Percentiles rank a stretch among this genome's conserved stretches.
These are phyloP conservation scores for Saitozyma podzolica DNA, from an alignment of 768 basidiomycete genomes.

Conservation along the genomic window DNA sequence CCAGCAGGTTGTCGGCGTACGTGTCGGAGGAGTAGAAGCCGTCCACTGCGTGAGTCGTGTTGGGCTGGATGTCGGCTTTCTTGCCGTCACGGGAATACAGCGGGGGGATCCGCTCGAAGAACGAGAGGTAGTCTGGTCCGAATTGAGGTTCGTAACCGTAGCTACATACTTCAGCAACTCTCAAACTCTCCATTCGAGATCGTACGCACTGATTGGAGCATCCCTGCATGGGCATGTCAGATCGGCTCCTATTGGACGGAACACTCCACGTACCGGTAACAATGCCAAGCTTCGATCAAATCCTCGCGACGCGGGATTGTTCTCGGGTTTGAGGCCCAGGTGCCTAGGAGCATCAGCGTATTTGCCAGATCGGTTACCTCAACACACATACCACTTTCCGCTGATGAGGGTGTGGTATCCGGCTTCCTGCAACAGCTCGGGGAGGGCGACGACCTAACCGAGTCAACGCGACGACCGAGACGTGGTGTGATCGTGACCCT, in stretches of 20 bases:
- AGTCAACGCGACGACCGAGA: not conserved
- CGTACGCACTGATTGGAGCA: no score
- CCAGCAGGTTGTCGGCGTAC: slow-evolving; percentile 13
- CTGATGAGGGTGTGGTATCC: slow-evolving; percentile 22
- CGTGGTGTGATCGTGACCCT: no score
- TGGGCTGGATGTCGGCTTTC: slow-evolving; percentile 3
- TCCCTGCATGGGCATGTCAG: no score
- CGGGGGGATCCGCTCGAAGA: slow-evolving; percentile 3
- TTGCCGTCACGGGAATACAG: slow-evolving; percentile 12
- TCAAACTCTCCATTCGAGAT: no score
- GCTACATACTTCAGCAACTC: no score
- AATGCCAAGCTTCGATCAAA: slow-evolving; percentile 24
- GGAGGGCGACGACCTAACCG: slow-evolving; percentile 25
- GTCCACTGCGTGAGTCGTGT: slow-evolving; percentile 7
- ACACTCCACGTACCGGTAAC: slow-evolving; percentile 12
- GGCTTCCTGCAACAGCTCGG: slow-evolving; percentile 23
- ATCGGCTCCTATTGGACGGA: no score
- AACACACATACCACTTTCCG: slow-evolving; percentile 28
- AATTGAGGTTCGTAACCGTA: no score
- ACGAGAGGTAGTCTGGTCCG: no score
- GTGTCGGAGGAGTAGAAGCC: slow-evolving; percentile 14
- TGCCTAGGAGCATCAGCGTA: slow-evolving; percentile 4
- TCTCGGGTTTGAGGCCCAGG: slow-evolving; percentile 25
- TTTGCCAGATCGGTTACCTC: no score
- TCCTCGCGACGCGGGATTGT: slow-evolving; percentile 22